Evolutionary conservation across 352 stramenopile genomes (phyloP), one percentile per base, ranked within the genome.

Genomic region (Phytophthora capsici): DNA sequence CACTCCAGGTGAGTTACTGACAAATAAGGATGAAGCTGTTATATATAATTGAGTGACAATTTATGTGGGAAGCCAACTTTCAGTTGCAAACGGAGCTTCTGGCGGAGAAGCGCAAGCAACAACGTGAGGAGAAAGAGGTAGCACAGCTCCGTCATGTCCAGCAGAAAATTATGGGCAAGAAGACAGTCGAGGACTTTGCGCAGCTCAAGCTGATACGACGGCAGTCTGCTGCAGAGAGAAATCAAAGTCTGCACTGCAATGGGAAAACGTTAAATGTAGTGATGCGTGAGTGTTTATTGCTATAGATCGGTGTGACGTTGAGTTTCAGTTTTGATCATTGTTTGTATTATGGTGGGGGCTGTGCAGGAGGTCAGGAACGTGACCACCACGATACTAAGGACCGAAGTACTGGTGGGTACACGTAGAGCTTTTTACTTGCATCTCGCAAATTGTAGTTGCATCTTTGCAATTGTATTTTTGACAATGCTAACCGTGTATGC

Each of bases 161-260:
- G 45, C 78, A 82, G 23, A 82, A 71, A 58, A 66, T 88, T 8
- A 6, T 80, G 4, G 70, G 77, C 17, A 81, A 63, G 66, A 90
- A 88, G 60, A 84, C 69, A 6, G 77, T 78, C 2, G 75, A 86
- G 23, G 73, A 88, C 34, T 84, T 83, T 38, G 77, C 75, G 8
- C 57, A 60, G 8, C 40, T 87, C 16, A 79, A 79, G 12, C 32
- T 90, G 32, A 63, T 86, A 9, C 75, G 63, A 2, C 74, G 77
- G 1, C 69, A 80, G 43, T 69, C 78, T 41, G 58, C 66, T 5
- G 50, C 53, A 1, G 65, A 61, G 17, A 65, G 73, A 3, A 77
- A 73, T 43, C 71, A 57, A 23, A 84, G 66, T 59, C 47, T 88
- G 19, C 81, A 90, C 38, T 73, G 69, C 37, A 90, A 90, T 62